Percentiles rank a stretch among this genome's conserved stretches.
Evolutionary conservation across 495 filamentous ascomycete genomes (phyloP).

Genomic region (Lepidopterella palustris): DNA sequence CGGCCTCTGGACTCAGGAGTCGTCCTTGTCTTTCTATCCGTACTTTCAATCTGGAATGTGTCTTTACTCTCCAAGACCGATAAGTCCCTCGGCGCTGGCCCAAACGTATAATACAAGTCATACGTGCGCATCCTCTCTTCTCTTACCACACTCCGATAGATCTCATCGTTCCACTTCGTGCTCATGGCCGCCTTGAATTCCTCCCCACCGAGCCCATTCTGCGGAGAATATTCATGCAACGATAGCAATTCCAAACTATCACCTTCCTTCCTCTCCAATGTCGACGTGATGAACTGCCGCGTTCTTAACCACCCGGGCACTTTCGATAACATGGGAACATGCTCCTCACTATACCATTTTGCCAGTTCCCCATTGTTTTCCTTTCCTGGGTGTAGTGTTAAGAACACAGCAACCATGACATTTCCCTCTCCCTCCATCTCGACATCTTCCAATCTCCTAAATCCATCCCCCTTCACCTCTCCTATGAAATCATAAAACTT

Average conservation of each 20-base stretch:
- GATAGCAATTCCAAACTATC: constrained; percentile 51
- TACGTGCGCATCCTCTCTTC: constrained; percentile 53
- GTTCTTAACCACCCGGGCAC: constrained; percentile 71
- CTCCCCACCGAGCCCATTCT: constrained; percentile 56
- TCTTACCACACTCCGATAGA: constrained; percentile 52
- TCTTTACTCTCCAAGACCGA: constrained; percentile 32
- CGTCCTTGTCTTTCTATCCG: constrained; percentile 49
- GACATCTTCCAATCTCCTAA: constrained; percentile 52
- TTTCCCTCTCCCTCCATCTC: constrained; percentile 55
- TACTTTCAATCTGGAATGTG: constrained; percentile 13
- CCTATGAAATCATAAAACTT: constrained; percentile 59
- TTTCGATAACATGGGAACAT: constrained; percentile 61
- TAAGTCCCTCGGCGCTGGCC: constrained; percentile 63
- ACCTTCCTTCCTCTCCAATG: constrained; percentile 43
- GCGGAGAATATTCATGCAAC: constrained; percentile 62
- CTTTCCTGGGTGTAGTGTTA: constrained; percentile 48
- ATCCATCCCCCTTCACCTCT: constrained; percentile 47
- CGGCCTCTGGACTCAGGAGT: constrained; percentile 37
- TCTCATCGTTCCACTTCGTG: constrained; percentile 51
- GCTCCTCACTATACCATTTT: constrained; percentile 67
- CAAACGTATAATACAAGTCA: constrained; percentile 71
- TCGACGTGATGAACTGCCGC: constrained; percentile 55
- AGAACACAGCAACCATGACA: constrained; percentile 55
- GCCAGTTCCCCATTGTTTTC: constrained; percentile 51
- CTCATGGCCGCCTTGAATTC: constrained; percentile 56